A percentile compares a stretch with the other conserved stretches of the same genome.
phyloP scores from a whole-genome alignment of 371 early-diverging fungal species.

The Actinomortierella ambigua region DNA sequence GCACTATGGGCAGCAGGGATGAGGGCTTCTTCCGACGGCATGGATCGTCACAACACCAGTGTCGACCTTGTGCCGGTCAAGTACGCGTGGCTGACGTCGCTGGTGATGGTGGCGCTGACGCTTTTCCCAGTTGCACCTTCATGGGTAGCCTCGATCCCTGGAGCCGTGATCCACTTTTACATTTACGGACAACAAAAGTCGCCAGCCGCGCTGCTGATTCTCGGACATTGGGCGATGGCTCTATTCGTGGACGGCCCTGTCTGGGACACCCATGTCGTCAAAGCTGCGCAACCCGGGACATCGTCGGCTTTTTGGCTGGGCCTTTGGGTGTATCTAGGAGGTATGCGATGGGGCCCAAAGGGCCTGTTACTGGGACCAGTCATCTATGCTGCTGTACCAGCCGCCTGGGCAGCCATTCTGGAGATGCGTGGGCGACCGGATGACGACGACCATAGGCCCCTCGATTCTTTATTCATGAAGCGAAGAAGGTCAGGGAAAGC shows the following conservation, averaged over 20 bases:
- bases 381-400: slow-evolving; percentile 30
- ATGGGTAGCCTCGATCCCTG: slow-evolving; percentile 38
- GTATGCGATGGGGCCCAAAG: slow-evolving; percentile 41
- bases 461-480: too few relatives aligned
- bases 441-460: background rate
- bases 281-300: slow-evolving; percentile 29
- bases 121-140: slow-evolving; percentile 41
- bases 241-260: slow-evolving; percentile 35
- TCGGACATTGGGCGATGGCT: slow-evolving; percentile 23
- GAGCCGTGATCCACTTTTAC: slow-evolving; percentile 37
- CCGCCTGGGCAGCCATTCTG: slow-evolving; percentile 33
- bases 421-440: slow-evolving; percentile 35
- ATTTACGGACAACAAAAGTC: slow-evolving; percentile 28
- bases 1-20: too few relatives aligned
- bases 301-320: slow-evolving; percentile 47
- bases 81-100: slow-evolving; percentile 39
- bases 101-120: slow-evolving; percentile 24
- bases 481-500: too few relatives aligned
- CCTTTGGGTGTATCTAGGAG: slow-evolving; percentile 39
- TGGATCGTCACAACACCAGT: too few relatives aligned
- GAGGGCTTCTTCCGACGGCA: too few relatives aligned
- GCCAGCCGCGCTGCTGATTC: slow-evolving; percentile 26
- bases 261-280: slow-evolving; percentile 45
- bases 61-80: slow-evolving; percentile 29
- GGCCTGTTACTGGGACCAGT: slow-evolving; percentile 41